Conservation (phyloP, 164 flowering plant species). For the Umbellularia californica region DNA sequence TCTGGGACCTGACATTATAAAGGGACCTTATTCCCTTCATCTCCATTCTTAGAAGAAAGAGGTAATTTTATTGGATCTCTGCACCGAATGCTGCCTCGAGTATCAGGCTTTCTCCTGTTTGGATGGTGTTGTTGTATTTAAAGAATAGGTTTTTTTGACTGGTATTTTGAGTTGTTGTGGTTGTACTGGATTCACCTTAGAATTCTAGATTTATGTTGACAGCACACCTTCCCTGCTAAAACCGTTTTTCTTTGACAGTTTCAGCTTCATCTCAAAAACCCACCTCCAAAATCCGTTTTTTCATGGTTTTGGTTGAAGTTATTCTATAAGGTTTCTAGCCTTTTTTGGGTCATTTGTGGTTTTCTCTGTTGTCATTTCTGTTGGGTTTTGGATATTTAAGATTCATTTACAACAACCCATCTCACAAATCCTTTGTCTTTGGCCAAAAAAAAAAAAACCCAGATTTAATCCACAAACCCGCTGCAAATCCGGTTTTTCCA, state of each 20-base stretch:
- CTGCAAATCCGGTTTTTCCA: neutral
- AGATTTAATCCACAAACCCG: neutral
- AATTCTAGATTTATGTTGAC: too few species aligned
- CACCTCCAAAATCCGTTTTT: neutral
- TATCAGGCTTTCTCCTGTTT: neutral
- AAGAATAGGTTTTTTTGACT: neutral
- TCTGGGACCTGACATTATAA: too few species aligned
- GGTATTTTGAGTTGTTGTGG: neutral
- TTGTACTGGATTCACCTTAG: neutral
- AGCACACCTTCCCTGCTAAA: neutral
- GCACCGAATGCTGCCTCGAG: too few species aligned
- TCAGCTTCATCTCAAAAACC: slow-evolving; percentile 1
- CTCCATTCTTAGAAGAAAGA: too few species aligned
- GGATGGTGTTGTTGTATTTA: neutral
- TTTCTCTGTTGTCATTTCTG: neutral
- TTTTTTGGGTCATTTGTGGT: neutral
- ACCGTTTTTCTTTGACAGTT: neutral
- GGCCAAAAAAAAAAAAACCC: neutral
- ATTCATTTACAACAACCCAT: neutral
- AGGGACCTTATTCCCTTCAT: too few species aligned
- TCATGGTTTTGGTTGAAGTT: neutral
- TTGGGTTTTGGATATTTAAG: neutral
- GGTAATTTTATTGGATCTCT: too few species aligned
- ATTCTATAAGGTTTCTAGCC: neutral
- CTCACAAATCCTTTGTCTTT: neutral